These are phyloP conservation scores for Acanthamoeba lenticulata DNA, from an alignment of 208 protist species.

Conservation along the genomic window DNA sequence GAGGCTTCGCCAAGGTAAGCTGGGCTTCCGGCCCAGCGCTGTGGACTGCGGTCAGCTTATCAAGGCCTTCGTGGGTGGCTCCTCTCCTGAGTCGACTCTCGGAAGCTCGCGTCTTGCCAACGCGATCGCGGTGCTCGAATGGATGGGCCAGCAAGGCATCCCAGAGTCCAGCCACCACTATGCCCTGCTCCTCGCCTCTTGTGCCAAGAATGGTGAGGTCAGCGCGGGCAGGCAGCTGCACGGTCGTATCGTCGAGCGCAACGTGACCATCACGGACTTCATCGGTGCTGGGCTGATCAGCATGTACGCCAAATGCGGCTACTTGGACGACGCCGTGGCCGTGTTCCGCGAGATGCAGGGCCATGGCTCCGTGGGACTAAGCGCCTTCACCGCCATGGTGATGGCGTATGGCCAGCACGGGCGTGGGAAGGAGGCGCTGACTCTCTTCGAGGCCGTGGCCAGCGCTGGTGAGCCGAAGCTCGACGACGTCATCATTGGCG, in stretches of 20 bases:
- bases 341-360: not conserved
- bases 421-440: conserved; percentile 4
- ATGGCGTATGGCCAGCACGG: conserved; percentile 33
- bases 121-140: not conserved
- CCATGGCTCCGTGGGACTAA: not conserved
- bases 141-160: not conserved
- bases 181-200: not conserved
- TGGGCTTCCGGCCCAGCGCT: not conserved
- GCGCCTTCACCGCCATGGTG: conserved; percentile 3
- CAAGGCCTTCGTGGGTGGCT: not conserved
- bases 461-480: not conserved
- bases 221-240: not conserved
- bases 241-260: not conserved
- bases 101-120: not conserved
- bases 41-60: not conserved
- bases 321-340: not conserved
- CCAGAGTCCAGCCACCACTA: not conserved
- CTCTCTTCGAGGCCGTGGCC: conserved; percentile 2
- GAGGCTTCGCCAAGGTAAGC: not conserved
- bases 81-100: not conserved
- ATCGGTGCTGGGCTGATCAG: not conserved
- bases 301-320: conserved; percentile 38
- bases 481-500: conserved; percentile 32
- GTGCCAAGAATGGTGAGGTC: not conserved
- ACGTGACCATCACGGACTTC: not conserved